A percentile compares a stretch with the other conserved stretches of the same genome.
Evolutionary conservation across 2,329 filamentous ascomycete genomes (phyloP).

Genomic region (Aspergillus udagawae): DNA sequence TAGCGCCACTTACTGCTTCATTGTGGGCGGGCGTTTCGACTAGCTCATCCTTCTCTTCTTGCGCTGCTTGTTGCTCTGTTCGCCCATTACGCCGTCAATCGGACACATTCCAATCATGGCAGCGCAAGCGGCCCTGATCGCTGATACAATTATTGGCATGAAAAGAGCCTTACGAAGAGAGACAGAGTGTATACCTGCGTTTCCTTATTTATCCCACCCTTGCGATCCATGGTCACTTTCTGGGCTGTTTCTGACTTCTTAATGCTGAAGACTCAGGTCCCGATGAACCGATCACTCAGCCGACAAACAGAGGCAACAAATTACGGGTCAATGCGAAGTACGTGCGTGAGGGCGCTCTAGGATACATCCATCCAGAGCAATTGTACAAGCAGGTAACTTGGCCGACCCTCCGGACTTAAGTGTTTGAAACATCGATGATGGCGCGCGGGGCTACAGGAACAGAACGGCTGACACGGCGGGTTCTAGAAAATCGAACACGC

Average conservation of each 20-base stretch:
- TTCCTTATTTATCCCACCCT: not conserved
- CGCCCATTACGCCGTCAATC: not conserved
- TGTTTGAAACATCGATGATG: not conserved
- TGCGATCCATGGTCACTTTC: not conserved
- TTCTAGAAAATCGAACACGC: slow-evolving; percentile 58
- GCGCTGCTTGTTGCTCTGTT: slow-evolving; percentile 1
- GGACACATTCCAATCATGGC: slow-evolving; percentile 30
- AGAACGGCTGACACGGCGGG: not conserved
- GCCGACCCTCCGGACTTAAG: not conserved
- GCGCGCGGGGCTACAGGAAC: not conserved
- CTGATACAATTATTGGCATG: slow-evolving; percentile 53
- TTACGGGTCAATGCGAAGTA: slow-evolving; percentile 55
- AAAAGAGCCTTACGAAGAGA: slow-evolving; percentile 50
- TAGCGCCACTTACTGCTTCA: not conserved
- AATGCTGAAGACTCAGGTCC: slow-evolving; percentile 33
- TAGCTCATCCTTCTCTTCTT: not conserved
- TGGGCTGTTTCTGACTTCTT: slow-evolving; percentile 11
- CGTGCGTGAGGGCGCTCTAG: slow-evolving; percentile 53
- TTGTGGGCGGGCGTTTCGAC: not conserved
- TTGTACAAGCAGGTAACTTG: slow-evolving; percentile 53
- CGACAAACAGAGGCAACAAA: slow-evolving; percentile 60
- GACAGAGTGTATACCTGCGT: slow-evolving; percentile 37
- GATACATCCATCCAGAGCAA: slow-evolving; percentile 47
- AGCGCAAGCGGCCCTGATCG: slow-evolving; percentile 43
- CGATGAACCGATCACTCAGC: slow-evolving; percentile 52